Percentiles rank a stretch among this genome's conserved stretches.
Evolutionary conservation across 2,329 filamentous ascomycete genomes (phyloP).

Genomic region (Alternaria brassicae): DNA sequence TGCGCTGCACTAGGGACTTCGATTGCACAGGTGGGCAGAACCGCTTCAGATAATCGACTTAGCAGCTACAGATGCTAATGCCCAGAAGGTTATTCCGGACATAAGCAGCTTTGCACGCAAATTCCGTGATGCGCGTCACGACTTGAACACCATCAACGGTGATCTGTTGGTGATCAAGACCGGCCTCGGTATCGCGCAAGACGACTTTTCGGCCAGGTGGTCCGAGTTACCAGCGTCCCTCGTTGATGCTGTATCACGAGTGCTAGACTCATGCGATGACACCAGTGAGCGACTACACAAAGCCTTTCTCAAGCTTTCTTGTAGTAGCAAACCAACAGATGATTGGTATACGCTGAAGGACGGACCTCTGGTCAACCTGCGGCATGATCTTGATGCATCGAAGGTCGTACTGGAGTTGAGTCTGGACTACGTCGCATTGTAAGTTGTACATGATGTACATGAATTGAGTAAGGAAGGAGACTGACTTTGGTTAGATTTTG

Average conservation of each 20-base stretch:
- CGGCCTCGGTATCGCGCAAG: conserved; percentile 41
- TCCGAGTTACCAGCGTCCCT: conserved; percentile 30
- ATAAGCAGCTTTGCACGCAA: conserved; percentile 41
- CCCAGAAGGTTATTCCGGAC: conserved; percentile 37
- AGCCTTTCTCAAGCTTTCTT: conserved; percentile 37
- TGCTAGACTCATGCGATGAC: conserved; percentile 39
- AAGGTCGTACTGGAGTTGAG: conserved; percentile 39
- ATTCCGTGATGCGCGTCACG: conserved; percentile 41
- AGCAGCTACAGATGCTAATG: conserved; percentile 19
- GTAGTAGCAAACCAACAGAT: conserved; percentile 28
- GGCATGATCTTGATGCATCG: conserved; percentile 37
- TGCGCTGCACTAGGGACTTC: conserved; percentile 43
- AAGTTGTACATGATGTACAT: conserved; percentile 16
- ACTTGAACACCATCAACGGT: conserved; percentile 42
- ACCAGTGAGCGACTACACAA: conserved; percentile 41
- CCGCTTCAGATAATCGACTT: conserved; percentile 9
- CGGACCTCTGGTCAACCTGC: conserved; percentile 24
- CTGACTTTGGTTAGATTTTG: conserved; percentile 22
- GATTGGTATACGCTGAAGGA: conserved; percentile 32
- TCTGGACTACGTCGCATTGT: conserved; percentile 42
- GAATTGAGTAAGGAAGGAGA: background rate
- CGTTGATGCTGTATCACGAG: conserved; percentile 36
- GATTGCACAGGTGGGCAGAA: conserved; percentile 35
- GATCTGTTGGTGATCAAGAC: conserved; percentile 44
- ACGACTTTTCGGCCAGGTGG: conserved; percentile 36